A percentile compares a stretch with the other conserved stretches of the same genome.
phyloP scores from a whole-genome alignment of 176 grass and related monocot genomes.

The Oryza nivara region DNA sequence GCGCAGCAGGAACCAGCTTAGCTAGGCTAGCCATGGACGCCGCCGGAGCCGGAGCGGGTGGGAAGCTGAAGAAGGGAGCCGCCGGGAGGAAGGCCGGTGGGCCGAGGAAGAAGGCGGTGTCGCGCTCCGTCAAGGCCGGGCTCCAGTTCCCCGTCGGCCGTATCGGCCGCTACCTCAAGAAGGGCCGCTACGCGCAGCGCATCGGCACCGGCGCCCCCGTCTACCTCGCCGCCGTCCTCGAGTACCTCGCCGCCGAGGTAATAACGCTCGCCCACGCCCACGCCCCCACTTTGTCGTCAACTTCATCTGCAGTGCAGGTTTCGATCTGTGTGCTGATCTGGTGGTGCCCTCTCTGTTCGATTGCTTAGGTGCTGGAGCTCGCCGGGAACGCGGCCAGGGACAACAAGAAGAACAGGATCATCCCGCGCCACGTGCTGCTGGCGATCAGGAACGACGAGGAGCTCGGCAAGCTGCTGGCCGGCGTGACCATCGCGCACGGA shows the following conservation, averaged over 20 bases:
- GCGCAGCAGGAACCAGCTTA: not conserved
- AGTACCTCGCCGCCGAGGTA: slow-evolving; percentile 49
- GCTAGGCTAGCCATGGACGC: slow-evolving; percentile 35
- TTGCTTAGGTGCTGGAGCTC: slow-evolving; percentile 53
- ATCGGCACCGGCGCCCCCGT: slow-evolving; percentile 49
- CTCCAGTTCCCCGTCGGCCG: slow-evolving; percentile 63
- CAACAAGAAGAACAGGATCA: slow-evolving; percentile 71
- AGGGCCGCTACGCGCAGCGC: slow-evolving; percentile 53
- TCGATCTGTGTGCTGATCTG: too few relatives aligned
- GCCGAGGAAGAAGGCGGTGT: slow-evolving; percentile 8
- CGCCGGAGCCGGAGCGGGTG: slow-evolving; percentile 20
- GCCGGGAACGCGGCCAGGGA: slow-evolving; percentile 64
- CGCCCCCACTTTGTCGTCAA: too few relatives aligned
- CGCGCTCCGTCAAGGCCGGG: slow-evolving; percentile 40
- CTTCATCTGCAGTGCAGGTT: too few relatives aligned
- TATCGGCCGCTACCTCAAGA: slow-evolving; percentile 55
- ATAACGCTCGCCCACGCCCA: too few relatives aligned
- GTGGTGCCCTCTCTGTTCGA: too few relatives aligned
- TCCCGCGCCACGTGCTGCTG: slow-evolving; percentile 61
- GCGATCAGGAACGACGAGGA: slow-evolving; percentile 71
- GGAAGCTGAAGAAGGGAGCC: not conserved
- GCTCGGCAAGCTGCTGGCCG: slow-evolving; percentile 56
- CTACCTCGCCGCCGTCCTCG: slow-evolving; percentile 49
- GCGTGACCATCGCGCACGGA: slow-evolving; percentile 63
- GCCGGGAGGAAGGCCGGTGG: slow-evolving; percentile 24